Percentiles rank a stretch among this genome's conserved stretches.
These are phyloP conservation scores for Blastobotrys robertii DNA, from an alignment of 805 yeast species.

Conservation along the genomic window DNA sequence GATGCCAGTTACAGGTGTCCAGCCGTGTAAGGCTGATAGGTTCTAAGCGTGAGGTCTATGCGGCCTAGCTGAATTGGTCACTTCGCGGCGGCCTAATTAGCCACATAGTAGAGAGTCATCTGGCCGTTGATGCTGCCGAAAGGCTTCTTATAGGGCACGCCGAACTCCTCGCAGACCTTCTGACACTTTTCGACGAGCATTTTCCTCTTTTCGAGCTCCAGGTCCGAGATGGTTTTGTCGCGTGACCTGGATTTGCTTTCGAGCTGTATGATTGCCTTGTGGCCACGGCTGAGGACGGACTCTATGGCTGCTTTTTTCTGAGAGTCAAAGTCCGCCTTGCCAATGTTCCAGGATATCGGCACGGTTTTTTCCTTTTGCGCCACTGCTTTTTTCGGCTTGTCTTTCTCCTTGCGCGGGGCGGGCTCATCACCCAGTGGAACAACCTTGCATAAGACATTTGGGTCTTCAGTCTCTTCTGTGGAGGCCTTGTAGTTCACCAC, in stretches of 20 bases:
- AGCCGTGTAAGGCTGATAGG: too few relatives aligned
- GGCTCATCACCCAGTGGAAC: conserved; percentile 5
- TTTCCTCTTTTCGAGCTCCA: conserved; percentile 24
- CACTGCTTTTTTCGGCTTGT: conserved; percentile 6
- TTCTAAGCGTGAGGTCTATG: too few relatives aligned
- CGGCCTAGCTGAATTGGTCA: not conserved
- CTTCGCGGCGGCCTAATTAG: not conserved
- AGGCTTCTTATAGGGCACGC: conserved; percentile 12
- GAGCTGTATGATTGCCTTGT: conserved; percentile 20
- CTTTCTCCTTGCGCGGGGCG: conserved; percentile 1
- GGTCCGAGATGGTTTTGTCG: not conserved
- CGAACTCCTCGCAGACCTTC: conserved; percentile 14
- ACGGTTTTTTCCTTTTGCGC: conserved; percentile 18
- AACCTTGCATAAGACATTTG: conserved; percentile 18
- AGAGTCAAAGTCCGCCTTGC: conserved; percentile 22
- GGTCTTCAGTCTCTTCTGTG: conserved; percentile 11
- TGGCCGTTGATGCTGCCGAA: conserved; percentile 17
- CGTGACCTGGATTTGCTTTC: conserved; percentile 9
- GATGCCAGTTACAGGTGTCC: too few relatives aligned
- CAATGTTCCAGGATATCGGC: conserved; percentile 26
- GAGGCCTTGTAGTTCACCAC: conserved; percentile 13
- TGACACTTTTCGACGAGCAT: conserved; percentile 17
- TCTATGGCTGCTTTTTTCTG: conserved; percentile 26
- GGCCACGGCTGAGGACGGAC: conserved; percentile 23
- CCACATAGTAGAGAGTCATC: conserved; percentile 12